A percentile compares a stretch with the other conserved stretches of the same genome.
Evolutionary conservation across 2,329 filamentous ascomycete genomes (phyloP).

Genomic region (Didymella glomerata): DNA sequence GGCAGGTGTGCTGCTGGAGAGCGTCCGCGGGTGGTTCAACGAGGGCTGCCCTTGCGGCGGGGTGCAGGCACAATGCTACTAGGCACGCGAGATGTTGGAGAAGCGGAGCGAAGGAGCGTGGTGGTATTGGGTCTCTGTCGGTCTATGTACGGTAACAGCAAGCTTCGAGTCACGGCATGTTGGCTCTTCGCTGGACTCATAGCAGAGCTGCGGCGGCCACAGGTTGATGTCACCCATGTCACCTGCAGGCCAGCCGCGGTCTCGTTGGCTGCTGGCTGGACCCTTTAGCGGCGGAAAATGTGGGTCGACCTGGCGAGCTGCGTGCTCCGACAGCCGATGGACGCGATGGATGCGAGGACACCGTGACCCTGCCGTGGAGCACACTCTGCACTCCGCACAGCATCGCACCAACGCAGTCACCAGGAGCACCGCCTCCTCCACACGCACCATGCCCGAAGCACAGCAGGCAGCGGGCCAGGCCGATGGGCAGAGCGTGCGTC

Average conservation of each 20-base stretch:
- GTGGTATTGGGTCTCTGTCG: neutral
- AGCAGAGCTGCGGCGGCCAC: slow-evolving; percentile 1
- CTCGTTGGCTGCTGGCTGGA: slow-evolving; percentile 33
- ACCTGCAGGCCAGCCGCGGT: slow-evolving; percentile 8
- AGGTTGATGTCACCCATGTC: neutral
- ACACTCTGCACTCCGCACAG: too few species aligned
- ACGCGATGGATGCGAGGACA: slow-evolving; percentile 13
- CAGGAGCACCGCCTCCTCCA: neutral
- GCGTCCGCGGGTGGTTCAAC: neutral
- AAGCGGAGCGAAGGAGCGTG: neutral
- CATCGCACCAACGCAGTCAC: too few species aligned
- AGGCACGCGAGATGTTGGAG: neutral
- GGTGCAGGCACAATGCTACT: neutral
- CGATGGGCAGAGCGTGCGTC: slow-evolving; percentile 38
- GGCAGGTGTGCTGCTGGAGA: neutral
- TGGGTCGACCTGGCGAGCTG: slow-evolving; percentile 5
- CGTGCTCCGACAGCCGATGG: neutral
- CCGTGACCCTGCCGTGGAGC: slow-evolving; percentile 4
- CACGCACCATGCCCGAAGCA: slow-evolving; percentile 44
- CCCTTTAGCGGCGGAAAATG: slow-evolving; percentile 14
- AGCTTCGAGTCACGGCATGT: neutral
- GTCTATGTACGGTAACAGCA: neutral
- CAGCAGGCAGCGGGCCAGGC: slow-evolving; percentile 34
- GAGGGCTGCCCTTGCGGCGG: slow-evolving; percentile 11
- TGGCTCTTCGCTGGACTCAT: slow-evolving; percentile 14